These are phyloP conservation scores for Leonotis leonurus DNA, from an alignment of 257 asterid genomes.

Conservation along the genomic window DNA sequence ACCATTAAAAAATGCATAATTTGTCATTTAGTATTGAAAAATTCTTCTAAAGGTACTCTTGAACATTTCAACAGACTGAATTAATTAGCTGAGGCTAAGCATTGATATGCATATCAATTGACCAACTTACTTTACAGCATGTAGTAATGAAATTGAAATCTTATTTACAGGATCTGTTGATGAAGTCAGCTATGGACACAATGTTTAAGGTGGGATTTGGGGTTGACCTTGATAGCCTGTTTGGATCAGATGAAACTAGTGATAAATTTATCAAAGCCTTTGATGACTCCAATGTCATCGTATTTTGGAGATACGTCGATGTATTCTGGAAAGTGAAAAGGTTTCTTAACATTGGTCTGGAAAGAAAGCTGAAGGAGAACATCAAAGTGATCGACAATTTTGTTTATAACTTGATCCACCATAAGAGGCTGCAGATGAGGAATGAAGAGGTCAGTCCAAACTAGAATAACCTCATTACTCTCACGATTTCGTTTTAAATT, in stretches of 20 bases:
- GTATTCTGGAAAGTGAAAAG: conserved; percentile 46
- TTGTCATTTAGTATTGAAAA: neutral
- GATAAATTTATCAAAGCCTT: conserved; percentile 39
- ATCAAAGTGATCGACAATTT: conserved; percentile 35
- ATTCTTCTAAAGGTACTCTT: neutral
- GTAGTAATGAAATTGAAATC: neutral
- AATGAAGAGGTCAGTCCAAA: conserved; percentile 20
- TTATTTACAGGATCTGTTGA: conserved; percentile 32
- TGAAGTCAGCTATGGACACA: conserved; percentile 50
- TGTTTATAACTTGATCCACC: conserved; percentile 36
- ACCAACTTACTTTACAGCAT: neutral
- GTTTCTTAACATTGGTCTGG: conserved; percentile 39
- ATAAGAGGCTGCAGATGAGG: conserved; percentile 37
- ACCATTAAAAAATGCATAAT: too few relatives aligned
- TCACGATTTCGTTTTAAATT: neutral
- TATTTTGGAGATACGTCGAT: conserved; percentile 46
- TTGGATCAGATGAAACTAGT: conserved; percentile 38
- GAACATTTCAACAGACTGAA: neutral
- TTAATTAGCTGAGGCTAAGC: neutral
- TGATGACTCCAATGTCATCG: conserved; percentile 46
- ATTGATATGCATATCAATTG: too few relatives aligned
- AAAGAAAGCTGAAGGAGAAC: conserved; percentile 36
- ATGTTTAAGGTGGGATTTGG: conserved; percentile 49
- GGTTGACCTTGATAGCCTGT: conserved; percentile 45
- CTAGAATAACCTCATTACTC: neutral